A percentile compares a stretch with the other conserved stretches of the same genome.
Conservation (phyloP, 345 rosid genomes). For the Heritiera littoralis region DNA sequence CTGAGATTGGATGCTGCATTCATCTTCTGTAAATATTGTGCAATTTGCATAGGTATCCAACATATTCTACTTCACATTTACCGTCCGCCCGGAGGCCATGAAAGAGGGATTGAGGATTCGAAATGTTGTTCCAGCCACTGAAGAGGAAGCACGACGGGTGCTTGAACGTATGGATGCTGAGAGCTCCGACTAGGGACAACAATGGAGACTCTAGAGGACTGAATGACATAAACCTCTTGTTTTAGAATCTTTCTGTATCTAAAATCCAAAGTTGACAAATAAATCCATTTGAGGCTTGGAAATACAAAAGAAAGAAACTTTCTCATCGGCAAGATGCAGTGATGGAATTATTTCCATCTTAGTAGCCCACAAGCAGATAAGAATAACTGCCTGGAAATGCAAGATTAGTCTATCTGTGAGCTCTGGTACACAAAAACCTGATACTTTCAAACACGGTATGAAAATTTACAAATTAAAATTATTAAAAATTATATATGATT, state of each 20-base stretch:
- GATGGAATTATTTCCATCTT: too few species aligned
- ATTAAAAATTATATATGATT: too few species aligned
- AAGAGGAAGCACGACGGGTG: constrained; percentile 81
- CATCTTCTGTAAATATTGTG: not conserved
- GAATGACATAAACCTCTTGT: not conserved
- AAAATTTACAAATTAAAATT: too few species aligned
- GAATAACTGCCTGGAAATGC: not conserved
- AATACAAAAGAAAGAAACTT: not conserved
- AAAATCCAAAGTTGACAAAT: not conserved
- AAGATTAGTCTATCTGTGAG: not conserved
- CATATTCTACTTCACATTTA: constrained; percentile 85
- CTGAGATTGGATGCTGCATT: not conserved
- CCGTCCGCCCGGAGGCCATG: constrained; percentile 71
- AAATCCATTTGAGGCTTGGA: not conserved
- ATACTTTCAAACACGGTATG: too few species aligned
- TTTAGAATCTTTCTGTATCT: not conserved
- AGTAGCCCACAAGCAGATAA: not conserved
- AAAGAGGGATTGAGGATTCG: constrained; percentile 66
- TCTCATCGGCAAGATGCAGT: not conserved
- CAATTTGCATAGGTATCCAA: constrained; percentile 66
- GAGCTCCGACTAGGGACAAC: constrained; percentile 29
- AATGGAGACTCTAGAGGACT: constrained; percentile 8
- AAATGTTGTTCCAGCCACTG: constrained; percentile 84
- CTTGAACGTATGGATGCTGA: constrained; percentile 85
- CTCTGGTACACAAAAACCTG: too few species aligned